phyloP scores from a whole-genome alignment of 202 grass and related monocot genomes.

The Panicum hallii region DNA sequence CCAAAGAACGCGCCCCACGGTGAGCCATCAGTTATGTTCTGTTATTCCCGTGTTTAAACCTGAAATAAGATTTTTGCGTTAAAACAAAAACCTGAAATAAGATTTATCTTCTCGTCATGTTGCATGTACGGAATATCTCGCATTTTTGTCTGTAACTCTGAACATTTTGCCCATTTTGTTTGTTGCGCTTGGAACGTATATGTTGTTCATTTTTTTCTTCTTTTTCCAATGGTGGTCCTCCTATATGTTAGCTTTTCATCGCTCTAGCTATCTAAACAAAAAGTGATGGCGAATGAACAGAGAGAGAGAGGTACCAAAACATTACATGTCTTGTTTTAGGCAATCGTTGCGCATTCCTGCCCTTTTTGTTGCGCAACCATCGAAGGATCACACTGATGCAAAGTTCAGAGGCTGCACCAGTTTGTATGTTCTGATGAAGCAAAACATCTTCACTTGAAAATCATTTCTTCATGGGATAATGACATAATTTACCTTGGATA shows the following conservation, averaged over 20 bases:
- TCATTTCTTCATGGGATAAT: neutral
- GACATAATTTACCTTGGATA: neutral
- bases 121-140: neutral
- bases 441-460: neutral
- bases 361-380: neutral
- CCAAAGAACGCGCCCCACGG: neutral
- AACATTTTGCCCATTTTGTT: neutral
- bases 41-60: neutral
- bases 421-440: neutral
- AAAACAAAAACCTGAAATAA: neutral
- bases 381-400: neutral
- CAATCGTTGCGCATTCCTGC: neutral
- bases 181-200: neutral
- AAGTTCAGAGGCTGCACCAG: neutral
- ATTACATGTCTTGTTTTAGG: neutral
- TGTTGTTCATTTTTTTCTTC: neutral
- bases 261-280: neutral
- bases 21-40: neutral
- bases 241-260: neutral
- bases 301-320: neutral
- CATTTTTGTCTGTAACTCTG: neutral
- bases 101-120: neutral
- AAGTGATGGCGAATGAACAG: neutral
- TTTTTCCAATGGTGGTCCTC: slow-evolving; percentile 16
- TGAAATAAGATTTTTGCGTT: neutral